phyloP scores from a whole-genome alignment of 768 basidiomycete genomes.

The Boletellus ananas region DNA sequence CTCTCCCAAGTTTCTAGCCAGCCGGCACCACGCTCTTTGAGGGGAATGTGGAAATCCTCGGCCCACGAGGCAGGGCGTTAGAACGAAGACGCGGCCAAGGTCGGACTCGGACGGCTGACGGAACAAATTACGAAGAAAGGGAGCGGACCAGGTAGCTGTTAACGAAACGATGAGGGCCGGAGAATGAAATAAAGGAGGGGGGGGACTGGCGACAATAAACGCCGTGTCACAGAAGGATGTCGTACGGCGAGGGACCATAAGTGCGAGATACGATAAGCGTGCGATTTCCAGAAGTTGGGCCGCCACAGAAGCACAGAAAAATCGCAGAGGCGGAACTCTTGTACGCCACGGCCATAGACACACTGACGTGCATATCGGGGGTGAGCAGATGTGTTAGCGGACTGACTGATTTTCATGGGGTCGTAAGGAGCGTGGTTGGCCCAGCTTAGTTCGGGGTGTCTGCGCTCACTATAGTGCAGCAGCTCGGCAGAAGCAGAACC shows the following conservation, averaged over 20 bases:
- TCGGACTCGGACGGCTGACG: constrained; percentile 2
- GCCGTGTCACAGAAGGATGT: too few relatives aligned
- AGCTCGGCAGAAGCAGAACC: constrained; percentile 1
- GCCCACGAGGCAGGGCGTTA: constrained; percentile 8
- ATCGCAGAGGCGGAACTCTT: constrained; percentile 22
- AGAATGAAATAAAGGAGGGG: too few relatives aligned
- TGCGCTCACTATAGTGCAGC: constrained; percentile 2
- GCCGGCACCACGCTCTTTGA: constrained; percentile 1
- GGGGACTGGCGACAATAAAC: too few relatives aligned
- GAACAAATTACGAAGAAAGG: not conserved
- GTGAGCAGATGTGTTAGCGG: constrained; percentile 15
- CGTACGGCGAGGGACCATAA: not conserved
- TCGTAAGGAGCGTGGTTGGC: not conserved
- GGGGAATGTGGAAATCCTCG: constrained; percentile 1
- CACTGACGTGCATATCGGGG: constrained; percentile 16
- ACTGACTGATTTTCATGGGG: constrained; percentile 9
- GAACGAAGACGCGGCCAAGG: not conserved
- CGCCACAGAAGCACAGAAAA: constrained; percentile 27
- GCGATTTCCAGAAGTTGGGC: constrained; percentile 23
- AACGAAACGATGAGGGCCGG: not conserved
- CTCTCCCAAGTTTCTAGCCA: constrained; percentile 1
- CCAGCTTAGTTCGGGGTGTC: not conserved
- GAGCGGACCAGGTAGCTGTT: not conserved
- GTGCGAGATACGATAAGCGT: constrained; percentile 19
- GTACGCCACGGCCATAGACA: constrained; percentile 12